phyloP scores from a whole-genome alignment of 179 eudicot genomes.

The Sideroxylon spinosum region DNA sequence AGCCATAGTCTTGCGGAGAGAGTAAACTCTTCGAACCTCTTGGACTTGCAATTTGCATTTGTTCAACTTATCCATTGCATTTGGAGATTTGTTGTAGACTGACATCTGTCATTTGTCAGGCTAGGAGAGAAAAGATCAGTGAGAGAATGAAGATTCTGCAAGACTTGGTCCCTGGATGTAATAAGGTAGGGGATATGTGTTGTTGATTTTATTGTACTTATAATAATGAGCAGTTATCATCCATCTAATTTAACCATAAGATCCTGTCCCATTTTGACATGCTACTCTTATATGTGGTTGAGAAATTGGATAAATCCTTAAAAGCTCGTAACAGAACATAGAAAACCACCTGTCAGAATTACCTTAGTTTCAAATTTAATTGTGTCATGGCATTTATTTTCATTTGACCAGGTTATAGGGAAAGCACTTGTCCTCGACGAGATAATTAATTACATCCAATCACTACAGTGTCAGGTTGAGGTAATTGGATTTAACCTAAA shows the following conservation, averaged over 20 bases:
- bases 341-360: conserved; percentile 14
- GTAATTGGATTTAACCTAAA: conserved; percentile 28
- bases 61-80: conserved; percentile 1
- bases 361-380: conserved; percentile 1
- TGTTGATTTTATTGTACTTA: not conserved
- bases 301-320: not conserved
- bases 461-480: conserved; percentile 92
- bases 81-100: not conserved
- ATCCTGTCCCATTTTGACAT: not conserved
- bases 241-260: not conserved
- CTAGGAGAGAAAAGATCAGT: conserved; percentile 91
- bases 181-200: conserved; percentile 49
- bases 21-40: conserved; percentile 37
- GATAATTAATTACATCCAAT: conserved; percentile 88
- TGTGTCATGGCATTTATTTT: conserved; percentile 6
- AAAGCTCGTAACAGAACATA: not conserved
- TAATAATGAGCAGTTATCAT: not conserved
- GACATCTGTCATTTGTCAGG: conserved; percentile 38
- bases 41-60: not conserved
- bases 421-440: conserved; percentile 95
- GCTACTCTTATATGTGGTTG: not conserved
- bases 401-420: conserved; percentile 64
- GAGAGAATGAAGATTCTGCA: conserved; percentile 94
- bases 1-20: conserved; percentile 97
- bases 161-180: conserved; percentile 97